Base-by-base conservation (phyloP, 164 flowering plant species). In the Umbellularia californica region DNA sequence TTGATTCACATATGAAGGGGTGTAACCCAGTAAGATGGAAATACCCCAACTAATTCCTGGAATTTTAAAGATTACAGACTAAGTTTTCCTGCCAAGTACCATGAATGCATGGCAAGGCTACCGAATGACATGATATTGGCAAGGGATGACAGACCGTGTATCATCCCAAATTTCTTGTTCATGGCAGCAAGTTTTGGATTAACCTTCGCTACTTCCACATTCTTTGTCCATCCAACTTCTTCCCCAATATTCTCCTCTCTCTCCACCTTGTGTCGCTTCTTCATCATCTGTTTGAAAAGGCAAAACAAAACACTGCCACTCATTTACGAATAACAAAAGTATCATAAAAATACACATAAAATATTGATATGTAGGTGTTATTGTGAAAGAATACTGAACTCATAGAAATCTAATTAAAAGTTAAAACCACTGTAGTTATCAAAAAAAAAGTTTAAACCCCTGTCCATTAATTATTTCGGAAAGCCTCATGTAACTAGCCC, bases 91-190 rank as follows among this genome's bases (percentile, higher is more conserved):
- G 99, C 98, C 51, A 95, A 83, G 80, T 92, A 93, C 98, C 99
- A 95, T 0, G 99, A 92, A 73, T 95, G 99, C 89, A 93, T 80
- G 33, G 97, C 95, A 74, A 95, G 98, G 78, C 98, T 83, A 41
- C 99, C 98, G 79, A 95, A 95, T 15, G 97, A 72, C 81, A 92
- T 69, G 64, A 95, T 90, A 76, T 95, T 95, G 25, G 98, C 91
- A 68, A 95, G 97, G 20, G 99, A 95, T 3, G 99, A 95, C 52
- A 95, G 74, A 1, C 99, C 97, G 69, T 95, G 99, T 77, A 95
- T 93, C 99, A 95, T 93, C 58, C 99, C 99, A 72, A 95, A 95
- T 81, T 95, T 95, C 91, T 93, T 95, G 88, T 95, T 95, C 98
- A 95, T 93, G 47, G 95, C 90, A 23, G 91, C 89, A 72, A 95